Evolutionary conservation across 129 eudicot genomes (phyloP), one percentile per base, ranked within the genome.

Genomic region (Artemisia tridentata): DNA sequence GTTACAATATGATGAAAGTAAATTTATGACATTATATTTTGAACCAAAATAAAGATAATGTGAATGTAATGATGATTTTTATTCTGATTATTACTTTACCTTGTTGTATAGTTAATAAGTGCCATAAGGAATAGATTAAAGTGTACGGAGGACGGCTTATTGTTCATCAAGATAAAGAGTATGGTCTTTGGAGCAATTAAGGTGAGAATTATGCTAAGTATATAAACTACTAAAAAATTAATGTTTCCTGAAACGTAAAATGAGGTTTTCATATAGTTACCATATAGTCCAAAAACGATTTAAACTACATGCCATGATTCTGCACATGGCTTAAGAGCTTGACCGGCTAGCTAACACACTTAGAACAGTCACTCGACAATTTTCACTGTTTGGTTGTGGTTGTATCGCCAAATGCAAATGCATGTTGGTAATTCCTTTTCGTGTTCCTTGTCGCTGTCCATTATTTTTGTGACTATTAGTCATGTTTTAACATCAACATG

Each of bases 111-210:
- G 63, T 21, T 9, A n/a, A 21, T 58, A 58, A 23, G 62, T 27
- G 6, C 11, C 57, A 15, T 70, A 70, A 55, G 7, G 21, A 43
- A 38, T n/a, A 50, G 12, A 6, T n/a, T 7, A 34, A 64, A 34
- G 12, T 56, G 14, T 79, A 85, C 17, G 78, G 80, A 50, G 79
- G 82, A 56, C 71, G 64, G 59, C 48, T 81, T 41, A 73, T 61
- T 73, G 31, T 74, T 81, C 74, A 68, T 50, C 89, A 72, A 14
- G 86, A 85, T 54, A 83, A 79, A 78, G 91, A 71, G 15, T 56
- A 15, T 75, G 82, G 77, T 43, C 84, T 79, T 46, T 87, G 98
- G 98, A 82, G 86, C 90, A 92, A 87, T 79, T 92, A 68, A 89
- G 98, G 98, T 92, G 69, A 81, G 45, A 66, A 68, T 50, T 69